Evolutionary conservation across 176 grass and related monocot genomes (phyloP), one percentile per base, ranked within the genome.

Genomic region (Hordeum marinum): DNA sequence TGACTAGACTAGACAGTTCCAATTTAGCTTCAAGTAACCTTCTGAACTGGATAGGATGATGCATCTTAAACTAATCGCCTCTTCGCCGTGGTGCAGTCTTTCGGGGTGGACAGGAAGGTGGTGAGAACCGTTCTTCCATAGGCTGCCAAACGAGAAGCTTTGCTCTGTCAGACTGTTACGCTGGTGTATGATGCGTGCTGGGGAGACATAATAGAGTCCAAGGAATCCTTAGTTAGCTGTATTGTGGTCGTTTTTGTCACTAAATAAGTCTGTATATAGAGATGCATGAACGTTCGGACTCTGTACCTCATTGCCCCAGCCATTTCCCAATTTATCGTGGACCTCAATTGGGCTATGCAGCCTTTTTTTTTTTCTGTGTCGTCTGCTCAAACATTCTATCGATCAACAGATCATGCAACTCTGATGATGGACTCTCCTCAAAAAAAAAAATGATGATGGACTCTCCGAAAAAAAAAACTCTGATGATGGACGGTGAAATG

Each of bases 81-180:
- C n/a, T 75, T 24, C 13, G 62, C 27, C 31, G 4, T 81, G 76
- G 54, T 87, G 55, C 93, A 98, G 93, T 83, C 89, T 31, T 98
- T 92, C 52, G 93, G 93, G 20, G 78, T 94, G 8, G 95, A 98
- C 85, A 93, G 95, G 89, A 98, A 98, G 89, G 91, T 80, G 73
- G 39, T 93, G 58, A 95, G 85, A 59, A 87, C 89, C 39, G 86
- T 91, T 17, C 96, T 98, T 87, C 96, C 93, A 0, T 98, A 89
- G 92, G 42, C 57, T 54, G n/a, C 54, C 18, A 67, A 63, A 41
- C 42, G 20, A 55, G 40, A 68, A 76, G 37, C 41, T 54, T 37
- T 55, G 32, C 57, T 52, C 2, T 13, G 11, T 54, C 20, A 4
- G 3, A 13, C 10, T 43, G 66, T 12, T 32, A 1, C 0, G 11